Evolutionary conservation across 2,329 filamentous ascomycete species (phyloP), one percentile per base, ranked within the genome.

Genomic region (Arthrinium phaeospermum): DNA sequence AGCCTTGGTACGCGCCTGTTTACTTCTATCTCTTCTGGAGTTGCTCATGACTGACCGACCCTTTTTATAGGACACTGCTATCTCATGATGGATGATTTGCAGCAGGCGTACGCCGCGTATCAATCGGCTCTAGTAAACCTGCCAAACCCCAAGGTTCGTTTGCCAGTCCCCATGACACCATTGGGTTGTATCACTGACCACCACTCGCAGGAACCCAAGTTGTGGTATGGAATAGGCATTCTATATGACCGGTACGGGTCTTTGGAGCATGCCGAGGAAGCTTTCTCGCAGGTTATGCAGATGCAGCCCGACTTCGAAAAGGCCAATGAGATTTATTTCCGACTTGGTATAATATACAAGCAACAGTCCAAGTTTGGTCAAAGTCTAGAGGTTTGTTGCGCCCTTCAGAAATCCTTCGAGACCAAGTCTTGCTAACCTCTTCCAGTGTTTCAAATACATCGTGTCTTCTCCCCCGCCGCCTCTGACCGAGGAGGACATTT

Each of bases 171-270:
- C 57, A 41, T 13, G 19, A 37, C 72, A 68, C 34, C 67, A 37
- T 5, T 41, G 34, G 57, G 22, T 19, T 64, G 24, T 37, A 41
- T 37, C 44, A 68, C 75, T 78, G 72, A 78, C 70, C 37, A 67
- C 34, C 74, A 41, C 37, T 76, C 67, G 79, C 74, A 95, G 93
- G 96, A 99, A 79, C 96, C 96, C 3, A 98, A 98, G 84, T 88
- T 99, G 14, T 99, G 96, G 96, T 99, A 99, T 79, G 96, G 96
- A 49, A 99, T 99, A 64, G 96, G 96, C 51, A 99, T 99, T 67
- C 86, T 99, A 1, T 99, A 99, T 77, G 96, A 99, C 81, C 89
- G 96, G 70, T 99, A 98, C 80, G 96, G 96, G 8, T 98, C 95
- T 41, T 89, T 98, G 67, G 96, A 99, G 79, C 97, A 98, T 81